A percentile compares a stretch with the other conserved stretches of the same genome.
Evolutionary conservation across 306 rosid genomes (phyloP).

Genomic region (Begonia loranthoides): DNA sequence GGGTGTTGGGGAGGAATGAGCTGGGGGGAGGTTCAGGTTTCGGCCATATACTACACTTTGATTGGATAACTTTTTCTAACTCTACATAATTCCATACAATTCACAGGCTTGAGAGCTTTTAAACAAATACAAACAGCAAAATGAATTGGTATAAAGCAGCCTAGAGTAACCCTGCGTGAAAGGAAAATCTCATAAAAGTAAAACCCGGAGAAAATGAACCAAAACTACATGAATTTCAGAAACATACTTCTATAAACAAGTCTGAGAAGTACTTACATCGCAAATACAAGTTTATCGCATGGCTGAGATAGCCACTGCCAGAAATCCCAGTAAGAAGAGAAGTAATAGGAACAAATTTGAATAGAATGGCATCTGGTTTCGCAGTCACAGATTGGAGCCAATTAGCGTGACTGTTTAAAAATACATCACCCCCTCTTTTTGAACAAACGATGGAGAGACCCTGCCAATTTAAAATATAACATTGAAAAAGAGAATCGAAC

Average conservation of each 20-base stretch:
- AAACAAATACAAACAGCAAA: no score
- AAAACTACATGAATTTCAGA: no score
- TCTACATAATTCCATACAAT: no score
- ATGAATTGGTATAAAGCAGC: no score
- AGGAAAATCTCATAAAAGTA: no score
- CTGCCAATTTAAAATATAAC: conserved; percentile 22
- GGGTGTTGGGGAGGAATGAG: no score
- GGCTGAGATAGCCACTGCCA: conserved; percentile 97
- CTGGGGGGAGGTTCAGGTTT: no score
- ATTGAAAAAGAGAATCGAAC: neutral
- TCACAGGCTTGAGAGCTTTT: no score
- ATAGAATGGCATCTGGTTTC: conserved; percentile 66
- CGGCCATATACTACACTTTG: no score
- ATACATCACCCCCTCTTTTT: conserved; percentile 80
- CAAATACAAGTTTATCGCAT: conserved; percentile 88
- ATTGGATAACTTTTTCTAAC: no score
- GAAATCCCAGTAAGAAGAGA: conserved; percentile 87
- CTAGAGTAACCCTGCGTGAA: no score
- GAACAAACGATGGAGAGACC: conserved; percentile 65
- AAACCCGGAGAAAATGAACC: no score
- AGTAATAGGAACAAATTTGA: conserved; percentile 81
- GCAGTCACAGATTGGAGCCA: conserved; percentile 86
- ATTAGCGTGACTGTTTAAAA: conserved; percentile 52
- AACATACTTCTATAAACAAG: neutral
- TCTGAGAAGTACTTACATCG: conserved; percentile 51